These are phyloP conservation scores for Pichia manshurica DNA, from an alignment of 805 yeast genomes.

Conservation along the genomic window DNA sequence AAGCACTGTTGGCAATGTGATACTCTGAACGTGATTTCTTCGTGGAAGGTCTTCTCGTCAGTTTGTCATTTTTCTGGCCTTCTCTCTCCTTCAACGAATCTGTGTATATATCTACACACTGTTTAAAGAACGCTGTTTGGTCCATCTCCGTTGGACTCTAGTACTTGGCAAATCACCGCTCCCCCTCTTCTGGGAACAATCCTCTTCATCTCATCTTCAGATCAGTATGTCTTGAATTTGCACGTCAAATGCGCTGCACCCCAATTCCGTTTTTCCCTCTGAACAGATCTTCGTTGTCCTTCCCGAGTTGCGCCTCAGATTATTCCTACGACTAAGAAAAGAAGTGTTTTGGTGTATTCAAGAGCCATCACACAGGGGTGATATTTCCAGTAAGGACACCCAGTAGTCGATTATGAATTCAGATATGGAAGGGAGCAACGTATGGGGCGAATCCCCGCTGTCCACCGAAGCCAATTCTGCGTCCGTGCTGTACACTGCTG, in stretches of 20 bases:
- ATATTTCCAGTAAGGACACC: neutral
- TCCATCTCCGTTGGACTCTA: neutral
- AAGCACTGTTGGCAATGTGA: constrained; percentile 4
- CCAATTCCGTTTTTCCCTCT: neutral
- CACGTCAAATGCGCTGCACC: neutral
- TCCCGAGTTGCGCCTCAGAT: no score
- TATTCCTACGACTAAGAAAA: no score
- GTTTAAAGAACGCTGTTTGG: constrained; percentile 5
- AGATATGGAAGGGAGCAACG: constrained; percentile 16
- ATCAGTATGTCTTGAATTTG: no score
- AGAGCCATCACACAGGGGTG: no score
- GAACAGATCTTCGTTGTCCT: no score
- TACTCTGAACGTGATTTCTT: neutral
- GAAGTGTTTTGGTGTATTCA: no score
- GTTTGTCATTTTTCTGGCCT: neutral
- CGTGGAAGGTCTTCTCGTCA: neutral
- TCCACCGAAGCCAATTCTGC: neutral
- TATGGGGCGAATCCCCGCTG: constrained; percentile 54
- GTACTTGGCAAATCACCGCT: no score
- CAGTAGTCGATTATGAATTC: constrained; percentile 1
- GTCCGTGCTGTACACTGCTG: neutral
- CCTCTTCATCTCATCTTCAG: no score
- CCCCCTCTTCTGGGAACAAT: no score
- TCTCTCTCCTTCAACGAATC: neutral
- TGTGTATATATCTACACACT: constrained; percentile 7